Conservation (phyloP, 257 asterid species). For the Echium plantagineum region DNA sequence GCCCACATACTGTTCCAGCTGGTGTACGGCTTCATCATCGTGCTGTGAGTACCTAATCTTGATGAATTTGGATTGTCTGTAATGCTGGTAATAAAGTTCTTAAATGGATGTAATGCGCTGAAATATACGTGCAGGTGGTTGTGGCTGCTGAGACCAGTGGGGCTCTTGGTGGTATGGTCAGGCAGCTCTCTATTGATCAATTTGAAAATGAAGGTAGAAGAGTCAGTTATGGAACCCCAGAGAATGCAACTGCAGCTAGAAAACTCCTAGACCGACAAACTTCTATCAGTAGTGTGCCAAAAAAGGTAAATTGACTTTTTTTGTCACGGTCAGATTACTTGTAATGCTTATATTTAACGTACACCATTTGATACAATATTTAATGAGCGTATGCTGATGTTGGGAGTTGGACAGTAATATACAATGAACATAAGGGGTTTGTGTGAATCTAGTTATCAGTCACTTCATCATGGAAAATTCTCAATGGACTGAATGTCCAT, state of each 20-base stretch:
- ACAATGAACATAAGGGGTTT: not conserved
- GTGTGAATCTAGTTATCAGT: too few relatives aligned
- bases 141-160: conserved; percentile 81
- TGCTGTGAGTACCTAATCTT: conserved; percentile 52
- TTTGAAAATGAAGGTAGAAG: conserved; percentile 82
- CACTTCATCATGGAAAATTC: too few relatives aligned
- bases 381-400: not conserved
- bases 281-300: conserved; percentile 90
- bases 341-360: not conserved
- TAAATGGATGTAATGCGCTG: not conserved
- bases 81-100: too few relatives aligned
- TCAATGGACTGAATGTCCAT: too few relatives aligned
- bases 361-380: not conserved
- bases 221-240: conserved; percentile 98
- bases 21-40: conserved; percentile 99
- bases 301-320: conserved; percentile 45
- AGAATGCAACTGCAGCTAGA: conserved; percentile 96
- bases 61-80: too few relatives aligned
- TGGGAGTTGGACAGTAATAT: not conserved
- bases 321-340: not conserved
- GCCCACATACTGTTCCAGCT: conserved; percentile 55
- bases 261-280: conserved; percentile 90
- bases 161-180: conserved; percentile 75
- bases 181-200: conserved; percentile 70
- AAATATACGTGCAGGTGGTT: conserved; percentile 42